These are phyloP conservation scores for Lactarius quietus DNA, from an alignment of 768 basidiomycete species.

Conservation along the genomic window DNA sequence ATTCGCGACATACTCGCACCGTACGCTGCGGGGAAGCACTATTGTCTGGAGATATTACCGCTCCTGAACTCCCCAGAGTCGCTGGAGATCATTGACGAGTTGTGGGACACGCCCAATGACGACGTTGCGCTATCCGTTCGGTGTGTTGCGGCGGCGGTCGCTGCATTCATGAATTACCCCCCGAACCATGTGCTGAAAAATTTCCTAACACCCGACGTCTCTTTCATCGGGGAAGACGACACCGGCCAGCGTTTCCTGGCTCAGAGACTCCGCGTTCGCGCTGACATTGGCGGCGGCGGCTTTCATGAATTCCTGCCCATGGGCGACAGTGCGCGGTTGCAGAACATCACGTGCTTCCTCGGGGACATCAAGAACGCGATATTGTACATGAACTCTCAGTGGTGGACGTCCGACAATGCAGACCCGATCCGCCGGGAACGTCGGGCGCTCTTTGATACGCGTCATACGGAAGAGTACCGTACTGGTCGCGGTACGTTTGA, in stretches of 20 bases:
- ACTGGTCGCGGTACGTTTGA: too few relatives aligned
- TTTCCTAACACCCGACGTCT: not conserved
- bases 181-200: not conserved
- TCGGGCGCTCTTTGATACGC: too few relatives aligned
- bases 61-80: not conserved
- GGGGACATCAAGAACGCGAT: too few relatives aligned
- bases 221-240: not conserved
- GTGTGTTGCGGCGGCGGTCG: not conserved
- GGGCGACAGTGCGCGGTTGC: not conserved
- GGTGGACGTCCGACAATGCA: too few relatives aligned
- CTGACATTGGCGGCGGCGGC: too few relatives aligned
- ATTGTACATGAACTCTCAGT: too few relatives aligned
- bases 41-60: not conserved
- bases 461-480: too few relatives aligned
- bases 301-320: not conserved
- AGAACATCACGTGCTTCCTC: not conserved
- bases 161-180: not conserved
- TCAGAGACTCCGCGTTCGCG: not conserved
- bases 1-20: not conserved
- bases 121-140: not conserved
- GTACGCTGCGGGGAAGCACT: not conserved
- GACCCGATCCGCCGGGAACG: too few relatives aligned
- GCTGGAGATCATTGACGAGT: not conserved
- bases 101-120: not conserved
- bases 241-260: not conserved